These are phyloP conservation scores for Yamagishiella unicocca DNA, from an alignment of 139 green algal species.

Conservation along the genomic window DNA sequence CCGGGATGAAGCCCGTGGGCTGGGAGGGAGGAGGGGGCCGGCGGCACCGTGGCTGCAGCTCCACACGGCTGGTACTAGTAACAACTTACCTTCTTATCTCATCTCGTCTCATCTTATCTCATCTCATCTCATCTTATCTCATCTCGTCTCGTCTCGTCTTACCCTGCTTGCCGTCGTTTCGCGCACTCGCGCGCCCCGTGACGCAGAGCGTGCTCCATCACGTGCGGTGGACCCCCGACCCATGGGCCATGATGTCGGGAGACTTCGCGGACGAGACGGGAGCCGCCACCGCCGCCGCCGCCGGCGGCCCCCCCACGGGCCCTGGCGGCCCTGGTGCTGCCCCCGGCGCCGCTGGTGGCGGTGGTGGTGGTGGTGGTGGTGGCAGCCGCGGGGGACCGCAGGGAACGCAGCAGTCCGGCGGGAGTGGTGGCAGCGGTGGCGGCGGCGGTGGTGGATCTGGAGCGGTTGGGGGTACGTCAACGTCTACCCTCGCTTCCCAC, in stretches of 20 bases:
- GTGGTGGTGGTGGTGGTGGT: not conserved
- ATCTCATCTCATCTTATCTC: too few relatives aligned
- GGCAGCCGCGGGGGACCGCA: not conserved
- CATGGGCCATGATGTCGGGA: conserved; percentile 53
- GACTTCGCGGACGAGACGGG: not conserved
- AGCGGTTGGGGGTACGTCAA: not conserved
- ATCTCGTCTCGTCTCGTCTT: too few relatives aligned
- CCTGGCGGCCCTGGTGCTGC: not conserved
- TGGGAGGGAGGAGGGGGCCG: too few relatives aligned
- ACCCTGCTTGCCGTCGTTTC: not conserved
- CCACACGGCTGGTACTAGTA: too few relatives aligned
- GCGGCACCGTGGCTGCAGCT: too few relatives aligned
- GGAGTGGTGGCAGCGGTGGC: not conserved
- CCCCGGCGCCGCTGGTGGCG: not conserved
- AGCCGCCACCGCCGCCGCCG: not conserved
- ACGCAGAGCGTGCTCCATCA: conserved; percentile 51
- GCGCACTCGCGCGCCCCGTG: not conserved
- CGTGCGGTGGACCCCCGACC: conserved; percentile 62
- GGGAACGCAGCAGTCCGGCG: not conserved
- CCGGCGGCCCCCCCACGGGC: not conserved
- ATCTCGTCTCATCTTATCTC: too few relatives aligned
- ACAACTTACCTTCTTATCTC: too few relatives aligned
- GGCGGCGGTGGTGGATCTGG: not conserved
- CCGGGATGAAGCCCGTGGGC: too few relatives aligned
- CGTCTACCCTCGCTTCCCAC: conserved; percentile 37